Conservation (phyloP, 2,329 filamentous ascomycete genomes). For the Mollisia scopiformis region DNA sequence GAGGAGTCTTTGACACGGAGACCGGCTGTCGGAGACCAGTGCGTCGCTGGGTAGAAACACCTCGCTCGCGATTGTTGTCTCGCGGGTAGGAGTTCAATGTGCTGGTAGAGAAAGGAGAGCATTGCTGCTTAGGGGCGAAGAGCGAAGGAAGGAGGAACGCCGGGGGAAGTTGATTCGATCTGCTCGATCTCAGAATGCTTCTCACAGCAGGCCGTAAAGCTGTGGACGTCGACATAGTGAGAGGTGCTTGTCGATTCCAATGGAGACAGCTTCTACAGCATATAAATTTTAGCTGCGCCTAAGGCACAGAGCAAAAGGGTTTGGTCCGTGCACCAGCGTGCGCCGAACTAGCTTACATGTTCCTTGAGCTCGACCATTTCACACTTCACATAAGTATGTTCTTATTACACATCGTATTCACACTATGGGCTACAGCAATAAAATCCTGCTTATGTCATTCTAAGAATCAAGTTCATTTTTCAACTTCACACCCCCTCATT, state of each 20-base stretch:
- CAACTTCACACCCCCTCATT: too few relatives aligned
- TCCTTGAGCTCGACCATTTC: too few relatives aligned
- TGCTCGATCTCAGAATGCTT: constrained; percentile 22
- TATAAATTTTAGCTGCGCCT: neutral
- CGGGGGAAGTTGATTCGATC: constrained; percentile 25
- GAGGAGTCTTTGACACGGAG: constrained; percentile 69
- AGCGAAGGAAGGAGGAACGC: constrained; percentile 38
- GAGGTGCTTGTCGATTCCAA: constrained; percentile 21
- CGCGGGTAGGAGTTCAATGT: constrained; percentile 41
- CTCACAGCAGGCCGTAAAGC: constrained; percentile 29
- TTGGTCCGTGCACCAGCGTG: neutral
- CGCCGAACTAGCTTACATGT: too few relatives aligned
- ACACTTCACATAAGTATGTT: too few relatives aligned
- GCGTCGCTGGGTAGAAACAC: constrained; percentile 78
- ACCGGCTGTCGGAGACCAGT: constrained; percentile 77
- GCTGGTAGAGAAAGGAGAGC: constrained; percentile 37
- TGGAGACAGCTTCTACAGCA: neutral
- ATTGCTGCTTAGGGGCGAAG: constrained; percentile 28
- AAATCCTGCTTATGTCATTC: too few relatives aligned
- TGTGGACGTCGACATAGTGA: constrained; percentile 34
- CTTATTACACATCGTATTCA: too few relatives aligned
- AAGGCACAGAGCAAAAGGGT: too few relatives aligned
- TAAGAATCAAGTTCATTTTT: too few relatives aligned
- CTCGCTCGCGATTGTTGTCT: constrained; percentile 80
- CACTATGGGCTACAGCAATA: too few relatives aligned